phyloP scores from a whole-genome alignment of 2,329 filamentous ascomycete genomes.

The Penicillium frequentans region DNA sequence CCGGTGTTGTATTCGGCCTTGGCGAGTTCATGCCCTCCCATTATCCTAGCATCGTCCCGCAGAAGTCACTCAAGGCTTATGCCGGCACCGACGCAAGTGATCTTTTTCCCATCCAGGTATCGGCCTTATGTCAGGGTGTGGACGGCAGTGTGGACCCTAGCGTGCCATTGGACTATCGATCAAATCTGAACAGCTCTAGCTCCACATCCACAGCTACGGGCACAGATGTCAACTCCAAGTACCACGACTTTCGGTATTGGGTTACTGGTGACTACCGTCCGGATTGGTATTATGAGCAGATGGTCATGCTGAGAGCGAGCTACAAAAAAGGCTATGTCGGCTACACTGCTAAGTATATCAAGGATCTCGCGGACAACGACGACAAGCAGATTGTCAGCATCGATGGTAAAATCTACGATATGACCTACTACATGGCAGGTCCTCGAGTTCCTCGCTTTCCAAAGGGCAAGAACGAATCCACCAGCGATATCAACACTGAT shows the following conservation, averaged over 20 bases:
- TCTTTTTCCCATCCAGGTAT: slow-evolving; percentile 93
- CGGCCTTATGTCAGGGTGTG: slow-evolving; percentile 79
- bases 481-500: slow-evolving; percentile 58
- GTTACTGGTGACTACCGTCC: slow-evolving; percentile 72
- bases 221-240: slow-evolving; percentile 71
- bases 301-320: slow-evolving; percentile 71
- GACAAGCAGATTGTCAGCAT: slow-evolving; percentile 76
- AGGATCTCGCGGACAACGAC: slow-evolving; percentile 60
- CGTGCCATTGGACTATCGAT: slow-evolving; percentile 82
- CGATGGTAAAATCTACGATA: slow-evolving; percentile 78
- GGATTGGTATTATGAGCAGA: slow-evolving; percentile 91
- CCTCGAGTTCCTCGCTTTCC: slow-evolving; percentile 66
- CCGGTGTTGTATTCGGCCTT: slow-evolving; percentile 86
- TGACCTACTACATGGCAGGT: slow-evolving; percentile 78
- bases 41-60: slow-evolving; percentile 68
- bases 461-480: slow-evolving; percentile 49
- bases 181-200: slow-evolving; percentile 67
- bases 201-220: slow-evolving; percentile 61
- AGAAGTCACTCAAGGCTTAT: slow-evolving; percentile 70
- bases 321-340: slow-evolving; percentile 88
- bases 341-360: slow-evolving; percentile 75
- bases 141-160: slow-evolving; percentile 64
- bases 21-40: slow-evolving; percentile 71
- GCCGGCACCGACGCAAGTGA: slow-evolving; percentile 83
- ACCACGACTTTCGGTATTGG: slow-evolving; percentile 89